Evolutionary conservation across 768 basidiomycete genomes (phyloP), one percentile per base, ranked within the genome.

Genomic region (Kwoniella sp.): DNA sequence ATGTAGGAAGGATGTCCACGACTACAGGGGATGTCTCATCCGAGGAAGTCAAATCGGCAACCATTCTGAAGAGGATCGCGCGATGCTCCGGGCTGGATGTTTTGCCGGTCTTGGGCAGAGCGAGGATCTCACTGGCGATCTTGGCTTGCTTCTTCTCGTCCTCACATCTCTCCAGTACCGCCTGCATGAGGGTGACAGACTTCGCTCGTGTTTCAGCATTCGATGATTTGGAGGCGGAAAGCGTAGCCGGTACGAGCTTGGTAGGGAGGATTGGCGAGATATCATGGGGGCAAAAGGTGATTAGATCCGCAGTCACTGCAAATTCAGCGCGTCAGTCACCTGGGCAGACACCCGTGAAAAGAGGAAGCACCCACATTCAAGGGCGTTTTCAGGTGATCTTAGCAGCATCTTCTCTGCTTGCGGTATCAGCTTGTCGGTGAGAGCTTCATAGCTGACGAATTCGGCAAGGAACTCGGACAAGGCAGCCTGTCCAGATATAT

Each of bases 31-130:
- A 86, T 0, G 88, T 80, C 0, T 80, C 65, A 2, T 82, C 70
- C 4, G 85, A 86, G 2, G 88, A 83, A 0, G 82, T 79, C 0
- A 93, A 67, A 56, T 75, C 75, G 1, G 84, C 81, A 1, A 93
- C 84, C 88, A 98, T 92, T 0, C 86, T 84, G 81, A 92, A 94
- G 9, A 98, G 83, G 0, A 89, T 84, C 4, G 87, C 79, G 20
- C 94, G 87, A 77, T 98, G 93, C 61, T 95, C 95, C 1, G 90
- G 85, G 1, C 92, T 92, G 0, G 88, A 82, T 0, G 93, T 91
- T 83, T 96, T 99, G 23, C 92, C 90, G 0, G 88, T 80, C 71
- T 89, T 88, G 1, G 92, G 90, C 0, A 92, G 84, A n/a, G 83
- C 82, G 11, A 93, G 82, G 4, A 93, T 79, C 67, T 95, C 92